Evolutionary conservation across 345 rosid genomes (phyloP), one percentile per base, ranked within the genome.

Genomic region (Citrus reticulata): DNA sequence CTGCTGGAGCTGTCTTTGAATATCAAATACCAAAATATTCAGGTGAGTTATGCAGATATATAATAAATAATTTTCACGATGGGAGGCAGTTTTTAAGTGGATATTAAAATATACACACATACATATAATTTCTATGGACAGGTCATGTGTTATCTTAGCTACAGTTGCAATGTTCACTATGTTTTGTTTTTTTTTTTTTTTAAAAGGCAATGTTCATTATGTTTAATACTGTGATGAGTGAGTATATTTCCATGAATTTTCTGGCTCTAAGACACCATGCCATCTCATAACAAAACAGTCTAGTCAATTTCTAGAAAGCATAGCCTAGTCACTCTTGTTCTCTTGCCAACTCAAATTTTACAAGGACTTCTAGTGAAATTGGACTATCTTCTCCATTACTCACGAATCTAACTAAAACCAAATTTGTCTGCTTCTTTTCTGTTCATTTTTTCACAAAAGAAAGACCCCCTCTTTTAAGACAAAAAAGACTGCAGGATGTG

Each of bases 1-100:
- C 90, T 16, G 37, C 86, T 2, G 95, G 95, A 72, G 80, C 74
- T 40, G 81, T 91, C 62, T 62, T 84, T 34, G 93, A 90, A 78
- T 90, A 84, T 73, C 87, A 76, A 78, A 61, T 85, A 32, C 81
- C 81, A 35, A 88, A 85, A 81, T 76, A 75, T 75, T 77, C 89
- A 84, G 93, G 93, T 88, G 75, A 80, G 84, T 75, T 55, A 66
- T 57, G 57, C n/a, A 70, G 75, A 35, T 57, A 3, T 13, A 46
- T 63, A 67, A 35, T 20, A 65, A 66, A 22, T 24, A 27, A 42
- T 70, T 5, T 24, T 51, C 9, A 35, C 2, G 1, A 11, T 20
- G 49, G 13, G 51, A 32, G 10, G 16, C 75, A 35, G 14, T 5
- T 37, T 40, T 60, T 9, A 24, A 16, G 22, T 40, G 25, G 55